Percentiles rank a stretch among this genome's conserved stretches.
phyloP scores from a whole-genome alignment of 2,329 filamentous ascomycete genomes.

The Apiospora aurea region DNA sequence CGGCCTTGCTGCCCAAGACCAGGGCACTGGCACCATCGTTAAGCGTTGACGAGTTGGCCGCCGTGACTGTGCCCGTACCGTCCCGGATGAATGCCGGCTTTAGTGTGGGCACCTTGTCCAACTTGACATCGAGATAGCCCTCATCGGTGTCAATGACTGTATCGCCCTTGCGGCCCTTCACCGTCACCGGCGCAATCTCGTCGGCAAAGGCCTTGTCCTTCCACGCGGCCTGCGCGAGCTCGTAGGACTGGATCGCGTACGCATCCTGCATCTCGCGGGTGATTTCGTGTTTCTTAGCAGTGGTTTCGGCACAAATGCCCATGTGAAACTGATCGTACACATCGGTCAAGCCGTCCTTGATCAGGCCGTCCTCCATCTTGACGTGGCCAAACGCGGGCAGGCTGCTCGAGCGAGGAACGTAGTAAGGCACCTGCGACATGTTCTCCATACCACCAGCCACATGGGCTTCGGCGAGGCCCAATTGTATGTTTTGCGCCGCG shows the following conservation, averaged over 20 bases:
- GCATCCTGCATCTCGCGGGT: slow-evolving; percentile 87
- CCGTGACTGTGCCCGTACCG: slow-evolving; percentile 88
- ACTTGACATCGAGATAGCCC: slow-evolving; percentile 84
- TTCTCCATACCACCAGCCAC: slow-evolving; percentile 98
- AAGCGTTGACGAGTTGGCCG: slow-evolving; percentile 91
- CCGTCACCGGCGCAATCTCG: slow-evolving; percentile 87
- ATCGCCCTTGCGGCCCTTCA: slow-evolving; percentile 85
- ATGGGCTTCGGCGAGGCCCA: slow-evolving; percentile 87
- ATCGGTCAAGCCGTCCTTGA: slow-evolving; percentile 95
- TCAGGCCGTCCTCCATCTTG: slow-evolving; percentile 87
- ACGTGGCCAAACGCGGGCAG: slow-evolving; percentile 87
- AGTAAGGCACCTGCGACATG: slow-evolving; percentile 94
- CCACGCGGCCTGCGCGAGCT: slow-evolving; percentile 91
- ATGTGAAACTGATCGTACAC: slow-evolving; percentile 98
- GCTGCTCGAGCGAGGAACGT: slow-evolving; percentile 81
- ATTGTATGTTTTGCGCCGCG: slow-evolving; percentile 92
- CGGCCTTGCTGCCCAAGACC: slow-evolving; percentile 80
- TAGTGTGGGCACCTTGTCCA: slow-evolving; percentile 83
- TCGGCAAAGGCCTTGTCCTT: slow-evolving; percentile 82
- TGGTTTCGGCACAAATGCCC: slow-evolving; percentile 96
- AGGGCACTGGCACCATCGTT: slow-evolving; percentile 94
- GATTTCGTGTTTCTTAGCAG: slow-evolving; percentile 85
- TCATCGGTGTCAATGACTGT: slow-evolving; percentile 83
- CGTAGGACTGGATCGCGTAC: slow-evolving; percentile 89
- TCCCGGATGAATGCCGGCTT: slow-evolving; percentile 92